Conservation (phyloP, 2,329 filamentous ascomycete species). For the Talaromyces sp. region DNA sequence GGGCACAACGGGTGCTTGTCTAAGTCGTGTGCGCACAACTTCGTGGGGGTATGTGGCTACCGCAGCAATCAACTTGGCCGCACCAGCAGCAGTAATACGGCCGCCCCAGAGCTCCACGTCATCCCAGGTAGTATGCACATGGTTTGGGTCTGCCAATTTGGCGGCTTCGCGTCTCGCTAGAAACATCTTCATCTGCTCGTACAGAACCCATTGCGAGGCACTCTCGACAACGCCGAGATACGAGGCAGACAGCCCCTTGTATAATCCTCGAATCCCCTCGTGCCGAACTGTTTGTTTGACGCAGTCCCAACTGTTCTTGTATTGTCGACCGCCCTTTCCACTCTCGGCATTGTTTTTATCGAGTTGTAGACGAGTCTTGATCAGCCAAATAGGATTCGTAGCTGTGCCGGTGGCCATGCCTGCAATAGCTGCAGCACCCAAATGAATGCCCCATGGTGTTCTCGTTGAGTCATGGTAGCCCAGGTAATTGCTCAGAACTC, state of each 20-base stretch:
- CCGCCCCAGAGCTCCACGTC: slow-evolving; percentile 71
- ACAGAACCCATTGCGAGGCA: slow-evolving; percentile 88
- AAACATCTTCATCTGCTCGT: slow-evolving; percentile 83
- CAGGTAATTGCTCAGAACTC: slow-evolving; percentile 68
- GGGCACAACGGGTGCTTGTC: slow-evolving; percentile 81
- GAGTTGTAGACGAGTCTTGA: slow-evolving; percentile 88
- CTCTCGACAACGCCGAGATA: slow-evolving; percentile 89
- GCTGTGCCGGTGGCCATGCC: slow-evolving; percentile 83
- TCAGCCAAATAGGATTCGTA: slow-evolving; percentile 93
- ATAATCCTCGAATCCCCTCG: slow-evolving; percentile 77
- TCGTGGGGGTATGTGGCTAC: slow-evolving; percentile 89
- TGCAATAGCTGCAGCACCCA: slow-evolving; percentile 69
- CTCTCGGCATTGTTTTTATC: slow-evolving; percentile 73
- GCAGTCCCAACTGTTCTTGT: slow-evolving; percentile 85
- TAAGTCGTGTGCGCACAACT: slow-evolving; percentile 75
- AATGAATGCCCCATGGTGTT: slow-evolving; percentile 68
- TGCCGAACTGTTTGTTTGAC: slow-evolving; percentile 72
- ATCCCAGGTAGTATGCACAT: slow-evolving; percentile 66
- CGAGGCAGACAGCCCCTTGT: slow-evolving; percentile 84
- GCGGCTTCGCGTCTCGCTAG: slow-evolving; percentile 60
- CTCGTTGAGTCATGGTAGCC: slow-evolving; percentile 32
- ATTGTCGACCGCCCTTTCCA: slow-evolving; percentile 56
- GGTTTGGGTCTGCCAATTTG: slow-evolving; percentile 52
- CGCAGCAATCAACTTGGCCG: slow-evolving; percentile 77
- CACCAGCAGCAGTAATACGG: slow-evolving; percentile 67